Evolutionary conservation across 2,329 filamentous ascomycete genomes (phyloP).

Genomic region (Paraphoma sp.): DNA sequence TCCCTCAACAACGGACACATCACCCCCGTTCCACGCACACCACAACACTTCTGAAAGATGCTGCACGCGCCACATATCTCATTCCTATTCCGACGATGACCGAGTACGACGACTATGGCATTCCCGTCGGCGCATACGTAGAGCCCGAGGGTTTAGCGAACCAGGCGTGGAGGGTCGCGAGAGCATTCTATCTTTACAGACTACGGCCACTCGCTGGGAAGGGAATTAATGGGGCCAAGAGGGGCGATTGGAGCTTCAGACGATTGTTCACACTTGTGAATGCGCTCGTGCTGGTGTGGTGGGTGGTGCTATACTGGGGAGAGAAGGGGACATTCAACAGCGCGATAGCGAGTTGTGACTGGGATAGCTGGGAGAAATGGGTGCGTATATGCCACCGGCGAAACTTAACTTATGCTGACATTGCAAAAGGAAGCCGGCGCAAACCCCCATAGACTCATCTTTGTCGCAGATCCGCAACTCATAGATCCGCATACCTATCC

Average conservation of each 20-base stretch:
- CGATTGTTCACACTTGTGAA: constrained; percentile 36
- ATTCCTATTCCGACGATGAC: constrained; percentile 37
- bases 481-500: constrained; percentile 96
- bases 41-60: constrained; percentile 28
- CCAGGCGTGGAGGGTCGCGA: constrained; percentile 36
- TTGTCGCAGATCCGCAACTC: constrained; percentile 89
- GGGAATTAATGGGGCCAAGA: constrained; percentile 12
- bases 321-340: constrained; percentile 80
- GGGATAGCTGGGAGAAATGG: constrained; percentile 93
- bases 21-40: constrained; percentile 7
- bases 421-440: constrained; percentile 71
- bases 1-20: constrained; percentile 13
- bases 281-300: constrained; percentile 74
- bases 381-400: constrained; percentile 54
- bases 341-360: constrained; percentile 75
- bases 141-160: constrained; percentile 43
- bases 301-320: constrained; percentile 80
- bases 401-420: not conserved
- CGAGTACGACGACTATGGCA: constrained; percentile 48
- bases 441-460: constrained; percentile 80
- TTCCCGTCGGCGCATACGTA: constrained; percentile 46
- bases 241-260: constrained; percentile 30
- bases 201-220: constrained; percentile 31
- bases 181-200: constrained; percentile 41
- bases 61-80: constrained; percentile 25